Base-by-base conservation (phyloP, 2,329 filamentous ascomycete genomes). In the Hymenoscyphus infarciens region DNA sequence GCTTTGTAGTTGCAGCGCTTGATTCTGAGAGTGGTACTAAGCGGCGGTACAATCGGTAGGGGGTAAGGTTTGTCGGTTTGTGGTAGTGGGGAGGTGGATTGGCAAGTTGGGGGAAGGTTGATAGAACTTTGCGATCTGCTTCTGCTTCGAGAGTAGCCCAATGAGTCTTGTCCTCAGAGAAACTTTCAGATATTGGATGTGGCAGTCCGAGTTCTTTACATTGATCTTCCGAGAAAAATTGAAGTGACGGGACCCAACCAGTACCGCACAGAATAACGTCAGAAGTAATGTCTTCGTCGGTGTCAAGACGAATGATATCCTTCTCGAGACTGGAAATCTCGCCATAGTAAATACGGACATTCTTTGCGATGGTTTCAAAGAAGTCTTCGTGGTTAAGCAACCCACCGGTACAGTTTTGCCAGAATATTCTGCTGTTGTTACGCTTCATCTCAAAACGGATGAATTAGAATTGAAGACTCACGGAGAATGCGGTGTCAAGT, bases 261-360 rank as follows among this genome's bases (percentile, higher is more conserved):
- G 70, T 73, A 29, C 70, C 69, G 45, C 70, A 72, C 10, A 72
- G 61, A 49, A 74, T 19, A 39, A 65, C 67, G 61, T 72, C 71
- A 22, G 64, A 66, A 19, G 68, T 66, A 33, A 71, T 60, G 42
- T 64, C 64, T 33, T 65, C 42, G 27, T 61, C 64, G 16, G 54
- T 39, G 13, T 38, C 35, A 38, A 73, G 63, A 31, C 62, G 61
- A 22, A 72, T 25, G 19, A 63, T 57, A 27, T 63, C 62, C 42
- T 62, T 56, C 13, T 59, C 56, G 16, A 72, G 62, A 58, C 52
- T 57, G 31, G 65, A 61, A 53, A 73, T 62, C 42, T 67, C 63
- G 10, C 58, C 68, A 25, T 61, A 62, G 58, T 71, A 61, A 38
- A 70, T 63, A 10, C 63, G 49, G 25, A 71, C 68, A 13, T 71